A percentile compares a stretch with the other conserved stretches of the same genome.
These are phyloP conservation scores for Neostapfia colusana DNA, from an alignment of 176 grass and related monocot genomes.

Conservation along the genomic window DNA sequence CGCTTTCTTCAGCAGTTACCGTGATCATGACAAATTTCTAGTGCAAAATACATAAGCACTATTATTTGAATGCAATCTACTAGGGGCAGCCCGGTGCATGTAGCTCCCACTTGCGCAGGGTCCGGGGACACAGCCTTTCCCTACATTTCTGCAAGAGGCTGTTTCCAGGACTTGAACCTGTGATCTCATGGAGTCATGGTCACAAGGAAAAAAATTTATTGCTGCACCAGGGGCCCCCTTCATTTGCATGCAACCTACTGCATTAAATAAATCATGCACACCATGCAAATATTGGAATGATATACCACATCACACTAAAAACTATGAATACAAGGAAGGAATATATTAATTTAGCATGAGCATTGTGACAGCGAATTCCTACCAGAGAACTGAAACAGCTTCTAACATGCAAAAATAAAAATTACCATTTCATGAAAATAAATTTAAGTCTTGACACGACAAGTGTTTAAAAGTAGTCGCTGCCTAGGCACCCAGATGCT, in stretches of 20 bases:
- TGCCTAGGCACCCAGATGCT: too few relatives aligned
- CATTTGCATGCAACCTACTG: not conserved
- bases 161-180: too few relatives aligned
- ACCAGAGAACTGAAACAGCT: not conserved
- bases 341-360: not conserved
- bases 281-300: not conserved
- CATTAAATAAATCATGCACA: not conserved
- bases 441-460: not conserved
- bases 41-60: not conserved
- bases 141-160: too few relatives aligned
- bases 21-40: not conserved
- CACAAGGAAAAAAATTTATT: too few relatives aligned
- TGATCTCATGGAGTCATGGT: too few relatives aligned
- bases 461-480: too few relatives aligned
- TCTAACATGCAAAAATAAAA: not conserved
- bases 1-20: not conserved
- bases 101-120: too few relatives aligned
- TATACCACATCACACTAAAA: not conserved
- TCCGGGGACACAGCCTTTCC: too few relatives aligned
- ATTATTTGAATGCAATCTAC: not conserved
- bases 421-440: not conserved
- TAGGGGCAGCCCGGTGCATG: too few relatives aligned
- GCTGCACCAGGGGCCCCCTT: too few relatives aligned
- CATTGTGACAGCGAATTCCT: not conserved
- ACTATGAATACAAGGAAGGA: not conserved